Percentiles rank a stretch among this genome's conserved stretches.
These are phyloP conservation scores for Suillus cothurnatus DNA, from an alignment of 768 basidiomycete genomes.

Conservation along the genomic window DNA sequence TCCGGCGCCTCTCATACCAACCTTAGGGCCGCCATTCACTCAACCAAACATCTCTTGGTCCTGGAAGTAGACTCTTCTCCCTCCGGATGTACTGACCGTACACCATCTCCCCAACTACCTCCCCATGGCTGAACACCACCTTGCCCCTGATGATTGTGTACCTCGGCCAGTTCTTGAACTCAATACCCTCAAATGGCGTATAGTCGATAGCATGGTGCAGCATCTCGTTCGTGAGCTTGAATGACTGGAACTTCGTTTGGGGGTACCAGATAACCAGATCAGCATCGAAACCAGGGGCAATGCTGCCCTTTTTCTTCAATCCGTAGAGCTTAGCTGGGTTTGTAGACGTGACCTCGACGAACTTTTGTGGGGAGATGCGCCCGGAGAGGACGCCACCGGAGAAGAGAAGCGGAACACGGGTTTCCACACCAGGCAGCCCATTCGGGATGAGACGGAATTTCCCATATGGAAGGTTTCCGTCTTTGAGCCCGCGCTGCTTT, in stretches of 20 bases:
- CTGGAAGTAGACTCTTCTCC: constrained; percentile 12
- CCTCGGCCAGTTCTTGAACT: constrained; percentile 36
- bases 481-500: constrained; percentile 24
- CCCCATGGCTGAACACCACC: constrained; percentile 19
- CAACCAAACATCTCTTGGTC: constrained; percentile 14
- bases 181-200: constrained; percentile 38
- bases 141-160: constrained; percentile 21
- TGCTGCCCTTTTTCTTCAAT: constrained; percentile 36
- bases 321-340: constrained; percentile 38
- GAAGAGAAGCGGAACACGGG: constrained; percentile 34
- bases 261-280: constrained; percentile 35
- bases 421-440: constrained; percentile 37
- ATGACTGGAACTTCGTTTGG: constrained; percentile 11
- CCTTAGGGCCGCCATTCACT: constrained; percentile 13
- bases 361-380: constrained; percentile 30
- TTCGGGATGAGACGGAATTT: constrained; percentile 37
- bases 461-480: constrained; percentile 26
- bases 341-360: constrained; percentile 36
- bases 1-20: too few relatives aligned
- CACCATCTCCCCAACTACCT: constrained; percentile 15
- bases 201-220: constrained; percentile 34
- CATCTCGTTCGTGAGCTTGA: constrained; percentile 25
- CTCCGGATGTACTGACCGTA: constrained; percentile 14
- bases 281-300: constrained; percentile 36
- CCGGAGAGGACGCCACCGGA: constrained; percentile 33